phyloP scores from a whole-genome alignment of 2,329 filamentous ascomycete species.

The Ambrosiella beaveri region DNA sequence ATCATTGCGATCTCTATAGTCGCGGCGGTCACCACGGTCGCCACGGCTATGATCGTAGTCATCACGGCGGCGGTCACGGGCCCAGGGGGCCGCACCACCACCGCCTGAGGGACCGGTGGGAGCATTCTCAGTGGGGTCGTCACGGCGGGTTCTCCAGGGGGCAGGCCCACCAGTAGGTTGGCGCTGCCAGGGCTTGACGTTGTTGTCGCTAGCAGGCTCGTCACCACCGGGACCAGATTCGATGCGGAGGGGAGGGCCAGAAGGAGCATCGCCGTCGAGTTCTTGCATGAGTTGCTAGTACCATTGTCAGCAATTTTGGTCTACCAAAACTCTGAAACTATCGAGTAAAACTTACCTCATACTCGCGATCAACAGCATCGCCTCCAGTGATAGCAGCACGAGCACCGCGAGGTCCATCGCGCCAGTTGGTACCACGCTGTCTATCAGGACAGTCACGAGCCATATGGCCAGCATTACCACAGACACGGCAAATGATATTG shows the following conservation, averaged over 20 bases:
- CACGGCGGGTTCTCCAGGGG: constrained; percentile 49
- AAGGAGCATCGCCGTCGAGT: constrained; percentile 52
- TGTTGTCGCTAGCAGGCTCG: constrained; percentile 30
- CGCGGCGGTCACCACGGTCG: constrained; percentile 28
- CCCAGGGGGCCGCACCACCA: constrained; percentile 41
- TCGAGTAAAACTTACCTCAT: constrained; percentile 53
- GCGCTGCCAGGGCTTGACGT: constrained; percentile 74
- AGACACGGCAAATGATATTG: constrained; percentile 96
- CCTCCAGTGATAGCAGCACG: constrained; percentile 46
- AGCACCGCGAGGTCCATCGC: constrained; percentile 42
- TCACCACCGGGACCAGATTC: constrained; percentile 60
- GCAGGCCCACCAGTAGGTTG: constrained; percentile 69
- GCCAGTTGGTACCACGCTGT: constrained; percentile 79
- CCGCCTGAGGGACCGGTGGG: constrained; percentile 25
- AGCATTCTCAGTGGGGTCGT: constrained; percentile 32
- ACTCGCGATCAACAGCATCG: constrained; percentile 81
- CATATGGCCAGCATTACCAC: constrained; percentile 96
- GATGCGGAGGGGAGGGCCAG: constrained; percentile 54
- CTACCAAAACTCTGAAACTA: neutral
- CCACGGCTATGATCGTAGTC: constrained; percentile 21
- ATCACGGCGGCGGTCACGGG: constrained; percentile 38
- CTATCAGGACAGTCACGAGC: constrained; percentile 92
- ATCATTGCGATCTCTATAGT: constrained; percentile 19
- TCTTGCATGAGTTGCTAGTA: constrained; percentile 88
- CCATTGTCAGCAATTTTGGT: constrained; percentile 24